Percentiles rank a stretch among this genome's conserved stretches.
These are phyloP conservation scores for Aegilops longissima DNA, from an alignment of 176 grass and related monocot genomes.

Conservation along the genomic window DNA sequence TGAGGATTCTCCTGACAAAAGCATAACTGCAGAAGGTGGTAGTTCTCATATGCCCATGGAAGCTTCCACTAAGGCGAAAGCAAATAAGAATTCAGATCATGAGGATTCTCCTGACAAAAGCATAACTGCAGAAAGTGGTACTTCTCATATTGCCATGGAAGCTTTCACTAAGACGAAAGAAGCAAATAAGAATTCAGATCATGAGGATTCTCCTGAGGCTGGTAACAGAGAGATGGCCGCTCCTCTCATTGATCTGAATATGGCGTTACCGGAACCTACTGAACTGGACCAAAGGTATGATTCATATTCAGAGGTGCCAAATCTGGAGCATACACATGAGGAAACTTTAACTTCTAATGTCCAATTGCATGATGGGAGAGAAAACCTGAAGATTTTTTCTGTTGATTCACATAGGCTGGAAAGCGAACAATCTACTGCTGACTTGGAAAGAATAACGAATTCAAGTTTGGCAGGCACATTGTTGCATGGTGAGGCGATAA, in stretches of 20 bases:
- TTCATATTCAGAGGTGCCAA: conserved; percentile 22
- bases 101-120: background rate
- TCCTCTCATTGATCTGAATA: conserved; percentile 48
- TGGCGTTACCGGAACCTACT: conserved; percentile 12
- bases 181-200: background rate
- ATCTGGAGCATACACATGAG: conserved; percentile 12
- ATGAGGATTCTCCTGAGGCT: conserved; percentile 15
- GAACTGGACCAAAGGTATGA: conserved; percentile 4
- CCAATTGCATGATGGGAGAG: conserved; percentile 14
- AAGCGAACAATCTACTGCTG: conserved; percentile 9
- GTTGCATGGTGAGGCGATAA: background rate
- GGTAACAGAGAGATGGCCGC: conserved; percentile 17
- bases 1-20: background rate
- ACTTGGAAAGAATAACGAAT: conserved; percentile 9
- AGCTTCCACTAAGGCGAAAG: background rate
- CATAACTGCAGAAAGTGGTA: conserved; percentile 23
- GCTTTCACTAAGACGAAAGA: background rate
- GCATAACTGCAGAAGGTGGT: conserved; percentile 18
- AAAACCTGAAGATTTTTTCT: background rate
- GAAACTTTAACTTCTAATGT: conserved; percentile 2
- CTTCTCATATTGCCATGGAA: conserved; percentile 17
- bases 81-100: conserved; percentile 9
- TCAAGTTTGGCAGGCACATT: background rate
- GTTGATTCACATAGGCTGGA: conserved; percentile 10
- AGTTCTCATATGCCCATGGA: too few species aligned